phyloP scores from a whole-genome alignment of 345 rosid genomes.

The Diplotaxis tenuifolia region DNA sequence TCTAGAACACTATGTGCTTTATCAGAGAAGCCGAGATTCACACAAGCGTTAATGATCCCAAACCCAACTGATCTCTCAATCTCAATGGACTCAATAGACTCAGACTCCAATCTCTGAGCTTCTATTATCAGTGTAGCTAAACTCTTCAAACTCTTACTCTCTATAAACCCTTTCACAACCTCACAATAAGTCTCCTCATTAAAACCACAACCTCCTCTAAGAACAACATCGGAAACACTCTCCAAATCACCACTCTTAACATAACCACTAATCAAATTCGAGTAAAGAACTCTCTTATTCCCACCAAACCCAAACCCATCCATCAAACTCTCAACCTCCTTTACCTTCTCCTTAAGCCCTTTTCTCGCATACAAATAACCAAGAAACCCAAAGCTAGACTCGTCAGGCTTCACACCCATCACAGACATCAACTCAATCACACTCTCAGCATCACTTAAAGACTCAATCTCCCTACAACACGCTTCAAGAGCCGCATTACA shows the following conservation, averaged over 20 bases:
- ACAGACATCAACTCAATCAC: constrained; percentile 70
- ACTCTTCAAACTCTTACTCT: constrained; percentile 57
- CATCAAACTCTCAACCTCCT: constrained; percentile 63
- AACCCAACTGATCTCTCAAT: constrained; percentile 62
- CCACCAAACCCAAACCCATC: constrained; percentile 53
- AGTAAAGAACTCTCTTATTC: constrained; percentile 42
- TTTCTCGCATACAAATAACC: constrained; percentile 81
- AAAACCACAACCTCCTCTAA: constrained; percentile 43
- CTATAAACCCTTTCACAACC: constrained; percentile 65
- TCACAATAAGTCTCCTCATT: constrained; percentile 56
- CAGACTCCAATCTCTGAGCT: constrained; percentile 69
- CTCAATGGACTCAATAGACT: constrained; percentile 3
- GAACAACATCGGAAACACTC: constrained; percentile 46
- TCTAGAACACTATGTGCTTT: constrained; percentile 84
- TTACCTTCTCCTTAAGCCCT: constrained; percentile 61
- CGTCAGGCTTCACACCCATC: constrained; percentile 71
- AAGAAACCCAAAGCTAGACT: constrained; percentile 70
- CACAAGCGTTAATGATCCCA: constrained; percentile 71
- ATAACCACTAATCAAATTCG: constrained; percentile 68
- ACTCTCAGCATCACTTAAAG: constrained; percentile 61
- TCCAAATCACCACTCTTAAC: constrained; percentile 61
- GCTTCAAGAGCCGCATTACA: constrained; percentile 78
- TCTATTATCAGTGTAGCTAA: constrained; percentile 66
- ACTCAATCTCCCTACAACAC: constrained; percentile 57
- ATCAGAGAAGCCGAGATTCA: constrained; percentile 66